Conservation (phyloP, 345 rosid species). For the Lumnitzera littorea region DNA sequence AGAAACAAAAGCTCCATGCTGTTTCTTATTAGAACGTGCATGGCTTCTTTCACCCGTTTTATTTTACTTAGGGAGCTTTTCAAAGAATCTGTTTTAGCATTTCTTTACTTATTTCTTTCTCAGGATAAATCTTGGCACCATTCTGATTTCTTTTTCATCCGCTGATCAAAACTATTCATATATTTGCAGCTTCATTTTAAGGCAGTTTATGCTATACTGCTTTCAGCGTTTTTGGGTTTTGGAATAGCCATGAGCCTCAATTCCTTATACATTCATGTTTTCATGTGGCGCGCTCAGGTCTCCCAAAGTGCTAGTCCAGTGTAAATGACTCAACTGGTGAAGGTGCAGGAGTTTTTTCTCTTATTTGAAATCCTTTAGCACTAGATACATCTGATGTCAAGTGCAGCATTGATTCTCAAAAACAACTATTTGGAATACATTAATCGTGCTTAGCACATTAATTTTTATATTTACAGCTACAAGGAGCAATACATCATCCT, state of each 20-base stretch:
- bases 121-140: background rate
- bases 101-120: background rate
- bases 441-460: no score
- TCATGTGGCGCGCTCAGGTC: slow-evolving; percentile 35
- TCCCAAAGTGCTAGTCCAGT: slow-evolving; percentile 38
- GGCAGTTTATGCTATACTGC: slow-evolving; percentile 52
- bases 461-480: no score
- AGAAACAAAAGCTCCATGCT: background rate
- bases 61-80: no score
- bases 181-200: slow-evolving; percentile 53
- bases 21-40: background rate
- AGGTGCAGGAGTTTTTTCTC: no score
- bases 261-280: slow-evolving; percentile 42
- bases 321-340: slow-evolving; percentile 12
- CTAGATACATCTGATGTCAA: no score
- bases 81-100: no score
- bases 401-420: no score
- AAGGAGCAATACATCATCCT: no score
- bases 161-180: background rate
- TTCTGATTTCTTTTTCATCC: background rate
- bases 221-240: slow-evolving; percentile 64
- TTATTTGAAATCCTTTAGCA: no score
- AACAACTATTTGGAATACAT: no score
- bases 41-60: no score
- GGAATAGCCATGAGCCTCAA: slow-evolving; percentile 77